phyloP scores from a whole-genome alignment of 1,284 basidiomycete species.

The Tylopilus orsonianus region DNA sequence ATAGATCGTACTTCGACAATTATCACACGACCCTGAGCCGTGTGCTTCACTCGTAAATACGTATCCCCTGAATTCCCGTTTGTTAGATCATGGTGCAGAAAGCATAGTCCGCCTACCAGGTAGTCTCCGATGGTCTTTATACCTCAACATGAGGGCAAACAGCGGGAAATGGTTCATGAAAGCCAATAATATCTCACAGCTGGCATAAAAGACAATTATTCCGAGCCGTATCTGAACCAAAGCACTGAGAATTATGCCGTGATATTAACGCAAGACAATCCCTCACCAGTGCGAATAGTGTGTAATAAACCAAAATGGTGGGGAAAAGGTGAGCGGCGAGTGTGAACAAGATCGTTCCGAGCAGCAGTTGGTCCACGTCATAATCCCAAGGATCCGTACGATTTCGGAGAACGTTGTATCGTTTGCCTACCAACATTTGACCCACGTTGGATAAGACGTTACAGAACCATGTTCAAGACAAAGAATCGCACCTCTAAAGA shows the following conservation, averaged over 20 bases:
- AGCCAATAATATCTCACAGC: slow-evolving; percentile 63
- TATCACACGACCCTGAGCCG: slow-evolving; percentile 17
- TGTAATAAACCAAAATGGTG: slow-evolving; percentile 85
- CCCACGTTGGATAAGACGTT: neutral
- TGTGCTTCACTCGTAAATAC: slow-evolving; percentile 26
- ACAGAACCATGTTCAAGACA: neutral
- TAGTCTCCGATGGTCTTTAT: slow-evolving; percentile 82
- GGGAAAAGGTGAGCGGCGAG: slow-evolving; percentile 89
- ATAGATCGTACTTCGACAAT: slow-evolving; percentile 23
- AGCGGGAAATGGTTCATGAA: slow-evolving; percentile 91
- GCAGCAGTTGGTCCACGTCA: slow-evolving; percentile 89
- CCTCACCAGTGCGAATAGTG: slow-evolving; percentile 75
- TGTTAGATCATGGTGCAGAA: neutral
- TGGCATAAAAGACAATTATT: slow-evolving; percentile 58
- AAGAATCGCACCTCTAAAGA: slow-evolving; percentile 79
- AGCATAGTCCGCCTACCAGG: slow-evolving; percentile 54
- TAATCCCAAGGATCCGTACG: slow-evolving; percentile 89
- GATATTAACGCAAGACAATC: neutral
- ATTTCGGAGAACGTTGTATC: slow-evolving; percentile 79
- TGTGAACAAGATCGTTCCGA: slow-evolving; percentile 95
- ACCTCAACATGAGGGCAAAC: slow-evolving; percentile 83
- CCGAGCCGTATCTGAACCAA: slow-evolving; percentile 57
- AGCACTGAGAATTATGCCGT: slow-evolving; percentile 4
- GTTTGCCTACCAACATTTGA: slow-evolving; percentile 61
- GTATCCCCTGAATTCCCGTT: slow-evolving; percentile 33